Conservation (phyloP, 305 asterid genomes). For the Solanum hybrid region DNA sequence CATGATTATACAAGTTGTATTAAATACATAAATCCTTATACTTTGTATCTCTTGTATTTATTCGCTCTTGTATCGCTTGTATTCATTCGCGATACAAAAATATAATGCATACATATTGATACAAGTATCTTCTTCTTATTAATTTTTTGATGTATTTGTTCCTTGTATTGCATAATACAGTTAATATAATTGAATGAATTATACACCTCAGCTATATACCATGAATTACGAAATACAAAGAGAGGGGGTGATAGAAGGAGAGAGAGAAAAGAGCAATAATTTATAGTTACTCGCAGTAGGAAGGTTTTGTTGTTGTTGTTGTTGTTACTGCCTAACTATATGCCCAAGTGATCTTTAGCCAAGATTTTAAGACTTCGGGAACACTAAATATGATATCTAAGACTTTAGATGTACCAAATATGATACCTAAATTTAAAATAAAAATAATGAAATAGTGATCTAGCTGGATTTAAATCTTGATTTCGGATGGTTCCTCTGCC, state of each 20-base stretch:
- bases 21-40: neutral
- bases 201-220: neutral
- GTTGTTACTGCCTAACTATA: neutral
- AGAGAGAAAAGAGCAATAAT: neutral
- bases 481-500: neutral
- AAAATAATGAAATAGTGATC: neutral
- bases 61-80: neutral
- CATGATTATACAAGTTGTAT: neutral
- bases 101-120: neutral
- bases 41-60: neutral
- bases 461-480: neutral
- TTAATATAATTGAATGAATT: neutral
- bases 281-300: neutral
- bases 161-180: neutral
- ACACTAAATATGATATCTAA: too few species aligned
- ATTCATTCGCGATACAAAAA: neutral
- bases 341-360: neutral
- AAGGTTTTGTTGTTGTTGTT: neutral
- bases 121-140: neutral
- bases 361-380: too few species aligned
- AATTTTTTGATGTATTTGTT: neutral
- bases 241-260: neutral
- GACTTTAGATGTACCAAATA: too few species aligned
- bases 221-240: neutral
- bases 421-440: neutral